Conservation (phyloP, 495 filamentous ascomycete genomes). For the Amphirosellinia nigrospora region DNA sequence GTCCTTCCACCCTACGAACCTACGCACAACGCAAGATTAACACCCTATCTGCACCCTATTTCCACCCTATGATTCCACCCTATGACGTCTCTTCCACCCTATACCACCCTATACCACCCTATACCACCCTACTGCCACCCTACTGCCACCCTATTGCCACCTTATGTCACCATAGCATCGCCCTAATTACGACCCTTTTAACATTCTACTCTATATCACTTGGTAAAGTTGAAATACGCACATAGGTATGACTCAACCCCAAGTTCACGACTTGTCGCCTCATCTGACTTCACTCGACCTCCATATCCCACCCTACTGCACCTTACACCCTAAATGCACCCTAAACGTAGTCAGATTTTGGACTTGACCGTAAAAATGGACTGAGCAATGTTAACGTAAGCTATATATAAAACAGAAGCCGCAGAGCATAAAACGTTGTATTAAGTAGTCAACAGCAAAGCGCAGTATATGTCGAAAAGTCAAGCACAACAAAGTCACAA, state of each 20-base stretch:
- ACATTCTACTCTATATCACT: not conserved
- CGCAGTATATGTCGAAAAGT: not conserved
- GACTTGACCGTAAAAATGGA: not conserved
- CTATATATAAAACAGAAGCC: not conserved
- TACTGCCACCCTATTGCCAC: not conserved
- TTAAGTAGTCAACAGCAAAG: not conserved
- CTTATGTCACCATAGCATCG: not conserved
- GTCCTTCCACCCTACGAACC: not conserved
- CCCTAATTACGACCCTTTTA: not conserved
- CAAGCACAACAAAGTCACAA: not conserved
- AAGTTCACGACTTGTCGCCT: not conserved
- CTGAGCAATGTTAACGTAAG: not conserved
- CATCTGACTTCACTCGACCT: constrained; percentile 4
- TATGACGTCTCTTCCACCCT: constrained; percentile 1
- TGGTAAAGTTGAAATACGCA: not conserved
- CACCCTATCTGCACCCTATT: constrained; percentile 14
- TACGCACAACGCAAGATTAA: not conserved
- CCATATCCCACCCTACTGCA: not conserved
- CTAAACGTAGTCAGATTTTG: not conserved
- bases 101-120: not conserved
- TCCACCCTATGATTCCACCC: constrained; percentile 11
- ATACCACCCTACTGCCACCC: not conserved
- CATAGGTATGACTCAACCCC: not conserved
- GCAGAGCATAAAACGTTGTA: not conserved
- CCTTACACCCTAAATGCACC: not conserved